These are phyloP conservation scores for Pyrrhoderma lamaoense DNA, from an alignment of 1,284 basidiomycete species.

Conservation along the genomic window DNA sequence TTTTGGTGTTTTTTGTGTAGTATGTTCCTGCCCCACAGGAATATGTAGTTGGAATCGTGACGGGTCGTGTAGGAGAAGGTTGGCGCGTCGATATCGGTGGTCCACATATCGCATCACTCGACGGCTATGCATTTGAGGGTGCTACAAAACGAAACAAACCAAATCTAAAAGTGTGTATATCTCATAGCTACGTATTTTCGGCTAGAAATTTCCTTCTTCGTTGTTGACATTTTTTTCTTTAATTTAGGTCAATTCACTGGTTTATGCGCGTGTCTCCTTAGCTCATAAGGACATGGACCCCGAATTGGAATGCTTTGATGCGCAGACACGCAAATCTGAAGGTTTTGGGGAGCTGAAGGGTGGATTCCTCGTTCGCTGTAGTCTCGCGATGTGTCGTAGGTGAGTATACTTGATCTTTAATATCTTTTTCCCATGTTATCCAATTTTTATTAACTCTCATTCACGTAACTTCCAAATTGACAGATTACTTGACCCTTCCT, in stretches of 20 bases:
- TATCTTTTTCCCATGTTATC: not conserved
- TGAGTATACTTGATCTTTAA: constrained; percentile 32
- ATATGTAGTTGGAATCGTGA: constrained; percentile 67
- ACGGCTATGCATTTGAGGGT: constrained; percentile 79
- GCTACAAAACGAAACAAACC: constrained; percentile 81
- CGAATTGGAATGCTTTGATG: constrained; percentile 82
- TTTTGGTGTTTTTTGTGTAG: constrained; percentile 32
- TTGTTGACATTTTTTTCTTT: not conserved
- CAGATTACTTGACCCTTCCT: constrained; percentile 66
- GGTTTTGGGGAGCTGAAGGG: constrained; percentile 80
- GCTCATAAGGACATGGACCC: constrained; percentile 89
- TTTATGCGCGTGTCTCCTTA: constrained; percentile 78
- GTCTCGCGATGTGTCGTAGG: constrained; percentile 72
- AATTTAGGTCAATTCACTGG: constrained; percentile 66
- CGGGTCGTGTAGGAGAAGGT: constrained; percentile 66
- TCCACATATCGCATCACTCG: constrained; percentile 68
- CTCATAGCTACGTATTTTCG: not conserved
- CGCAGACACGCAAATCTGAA: constrained; percentile 74
- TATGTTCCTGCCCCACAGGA: constrained; percentile 82
- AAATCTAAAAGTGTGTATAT: constrained; percentile 59
- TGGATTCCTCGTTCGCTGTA: constrained; percentile 70
- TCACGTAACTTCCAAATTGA: constrained; percentile 4
- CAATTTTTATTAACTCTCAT: constrained; percentile 5
- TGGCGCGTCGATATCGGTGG: constrained; percentile 81
- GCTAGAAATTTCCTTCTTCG: not conserved